Conservation (phyloP, 1,284 basidiomycete species). For the Moesziomyces globuligerus region DNA sequence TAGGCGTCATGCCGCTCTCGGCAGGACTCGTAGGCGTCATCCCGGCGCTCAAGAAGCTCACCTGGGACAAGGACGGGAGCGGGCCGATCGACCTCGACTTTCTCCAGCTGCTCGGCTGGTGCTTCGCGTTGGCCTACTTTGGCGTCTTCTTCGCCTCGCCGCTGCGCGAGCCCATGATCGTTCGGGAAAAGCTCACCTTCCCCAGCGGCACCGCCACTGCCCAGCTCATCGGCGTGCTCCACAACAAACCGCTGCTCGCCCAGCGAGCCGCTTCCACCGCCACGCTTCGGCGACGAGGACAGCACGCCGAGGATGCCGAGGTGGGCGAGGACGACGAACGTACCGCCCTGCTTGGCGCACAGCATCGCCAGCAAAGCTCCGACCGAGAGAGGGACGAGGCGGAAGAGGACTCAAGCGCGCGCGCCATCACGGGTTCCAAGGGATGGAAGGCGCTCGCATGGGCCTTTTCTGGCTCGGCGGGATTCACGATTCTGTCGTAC, state of each 20-base stretch:
- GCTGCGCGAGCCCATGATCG: constrained; percentile 90
- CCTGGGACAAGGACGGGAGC: constrained; percentile 78
- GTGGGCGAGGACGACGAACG: constrained; percentile 13
- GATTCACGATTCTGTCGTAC: constrained; percentile 72
- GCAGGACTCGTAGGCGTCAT: constrained; percentile 93
- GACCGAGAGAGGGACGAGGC: constrained; percentile 4
- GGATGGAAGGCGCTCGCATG: constrained; percentile 44
- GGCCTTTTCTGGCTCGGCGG: constrained; percentile 62
- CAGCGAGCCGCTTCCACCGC: background rate
- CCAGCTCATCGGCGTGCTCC: constrained; percentile 91
- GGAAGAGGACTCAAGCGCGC: background rate
- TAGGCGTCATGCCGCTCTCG: constrained; percentile 82
- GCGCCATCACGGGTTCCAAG: constrained; percentile 12
- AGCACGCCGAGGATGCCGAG: constrained; percentile 7
- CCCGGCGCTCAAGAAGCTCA: constrained; percentile 84
- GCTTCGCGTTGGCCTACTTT: constrained; percentile 43
- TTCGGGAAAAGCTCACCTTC: constrained; percentile 91
- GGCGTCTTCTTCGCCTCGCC: constrained; percentile 94
- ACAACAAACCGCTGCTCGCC: constrained; percentile 67
- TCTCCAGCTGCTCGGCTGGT: constrained; percentile 38
- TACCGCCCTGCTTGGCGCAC: constrained; percentile 17
- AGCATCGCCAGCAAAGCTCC: background rate
- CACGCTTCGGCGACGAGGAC: background rate
- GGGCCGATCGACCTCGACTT: constrained; percentile 74
- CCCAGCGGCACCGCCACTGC: constrained; percentile 95